Base-by-base conservation (phyloP, 2,329 filamentous ascomycete genomes). In the Chaetomium globosum region DNA sequence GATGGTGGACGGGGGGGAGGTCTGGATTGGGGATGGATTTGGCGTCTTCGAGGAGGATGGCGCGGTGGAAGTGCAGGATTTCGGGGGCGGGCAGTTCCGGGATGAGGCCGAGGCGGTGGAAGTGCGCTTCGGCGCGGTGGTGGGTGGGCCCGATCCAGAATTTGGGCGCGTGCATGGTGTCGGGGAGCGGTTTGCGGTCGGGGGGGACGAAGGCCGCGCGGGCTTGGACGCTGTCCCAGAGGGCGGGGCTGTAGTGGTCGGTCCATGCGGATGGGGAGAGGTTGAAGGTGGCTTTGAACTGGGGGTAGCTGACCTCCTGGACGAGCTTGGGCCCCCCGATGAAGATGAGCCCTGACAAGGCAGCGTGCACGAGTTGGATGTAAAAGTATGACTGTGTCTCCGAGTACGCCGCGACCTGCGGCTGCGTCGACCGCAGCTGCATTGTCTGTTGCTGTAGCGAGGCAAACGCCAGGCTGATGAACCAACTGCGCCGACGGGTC, bases 11-110 rank as follows among this genome's bases (percentile, higher is more conserved):
- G 19, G 60, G 56, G 21, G 53, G 49, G 51, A 28, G 65, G 57
- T 36, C 21, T 2, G 46, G 49, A 7, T 2, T 26, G 26, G 10
- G 4, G 52, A 66, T 33, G 57, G 52, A n/a, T 65, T 67, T 61
- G 54, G 64, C 61, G 23, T 64, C 61, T 49, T 64, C 59, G 56
- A 70, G 61, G 31, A 67, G 31, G 48, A 70, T n/a, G 57, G 63
- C 28, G n/a, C 58, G 65, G 68, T 67, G 54, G 61, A 70, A 69
- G 39, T 63, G 51, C 46, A 69, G 58, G 23, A 60, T 58, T 48
- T 70, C 68, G 19, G 49, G n/a, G 13, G 65, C 49, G 26, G 68
- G 68, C 5, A 69, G 43, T 33, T 70, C 68, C n/a, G 68, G 67
- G 57, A 67, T 49, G 48, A 67, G 59, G 36, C 59, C 68, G 36